Conservation (phyloP, 768 basidiomycete species). For the Clavulina sp. region DNA sequence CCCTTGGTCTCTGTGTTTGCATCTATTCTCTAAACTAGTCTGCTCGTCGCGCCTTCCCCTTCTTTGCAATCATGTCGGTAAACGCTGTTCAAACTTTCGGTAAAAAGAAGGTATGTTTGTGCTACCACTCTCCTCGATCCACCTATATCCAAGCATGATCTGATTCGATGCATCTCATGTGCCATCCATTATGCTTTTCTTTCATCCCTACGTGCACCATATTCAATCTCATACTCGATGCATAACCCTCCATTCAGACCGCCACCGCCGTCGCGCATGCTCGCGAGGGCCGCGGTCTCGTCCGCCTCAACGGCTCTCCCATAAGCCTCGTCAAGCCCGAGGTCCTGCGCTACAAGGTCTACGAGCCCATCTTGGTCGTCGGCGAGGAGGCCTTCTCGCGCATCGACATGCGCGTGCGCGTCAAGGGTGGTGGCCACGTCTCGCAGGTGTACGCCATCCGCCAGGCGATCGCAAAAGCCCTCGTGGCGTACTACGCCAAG, state of each 20-base stretch:
- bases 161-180: not conserved
- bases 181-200: not conserved
- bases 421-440: slow-evolving; percentile 98
- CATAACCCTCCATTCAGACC: too few relatives aligned
- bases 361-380: slow-evolving; percentile 89
- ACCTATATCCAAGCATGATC: not conserved
- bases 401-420: slow-evolving; percentile 93
- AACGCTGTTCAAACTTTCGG: slow-evolving; percentile 98
- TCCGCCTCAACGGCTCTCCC: slow-evolving; percentile 93
- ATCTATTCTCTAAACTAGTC: too few relatives aligned
- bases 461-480: slow-evolving; percentile 94
- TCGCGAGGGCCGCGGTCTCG: slow-evolving; percentile 87
- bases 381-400: slow-evolving; percentile 74
- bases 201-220: not conserved
- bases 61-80: slow-evolving; percentile 48
- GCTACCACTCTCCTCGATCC: not conserved
- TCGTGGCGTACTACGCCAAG: slow-evolving; percentile 97
- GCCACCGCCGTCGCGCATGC: slow-evolving; percentile 97
- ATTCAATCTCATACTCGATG: not conserved
- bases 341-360: slow-evolving; percentile 93
- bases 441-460: slow-evolving; percentile 98
- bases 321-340: slow-evolving; percentile 91
- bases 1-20: too few relatives aligned
- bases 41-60: slow-evolving; percentile 14
- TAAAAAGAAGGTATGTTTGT: slow-evolving; percentile 82